Evolutionary conservation across 2,329 filamentous ascomycete genomes (phyloP).

Genomic region (Dryadomyces quercus-mongolicae): DNA sequence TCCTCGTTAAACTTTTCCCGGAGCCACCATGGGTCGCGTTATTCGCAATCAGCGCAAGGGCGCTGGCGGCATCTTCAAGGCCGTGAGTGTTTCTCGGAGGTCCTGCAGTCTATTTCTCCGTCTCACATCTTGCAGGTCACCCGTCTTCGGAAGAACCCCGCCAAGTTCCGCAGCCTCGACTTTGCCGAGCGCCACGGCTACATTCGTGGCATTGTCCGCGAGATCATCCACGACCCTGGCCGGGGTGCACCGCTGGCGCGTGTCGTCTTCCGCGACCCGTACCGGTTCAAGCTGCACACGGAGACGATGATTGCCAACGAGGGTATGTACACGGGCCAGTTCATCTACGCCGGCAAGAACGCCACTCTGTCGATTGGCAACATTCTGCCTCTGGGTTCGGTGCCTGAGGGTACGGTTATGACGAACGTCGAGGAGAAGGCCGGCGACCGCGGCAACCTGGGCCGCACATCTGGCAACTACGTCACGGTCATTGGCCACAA

Average conservation of each 20-base stretch:
- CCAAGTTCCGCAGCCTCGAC: slow-evolving; percentile 91
- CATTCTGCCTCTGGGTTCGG: slow-evolving; percentile 83
- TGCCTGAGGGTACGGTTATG: slow-evolving; percentile 98
- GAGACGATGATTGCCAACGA: slow-evolving; percentile 99
- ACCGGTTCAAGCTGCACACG: slow-evolving; percentile 93
- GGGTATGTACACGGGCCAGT: slow-evolving; percentile 99
- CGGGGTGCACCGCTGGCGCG: slow-evolving; percentile 96
- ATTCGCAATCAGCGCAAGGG: slow-evolving; percentile 57
- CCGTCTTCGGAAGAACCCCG: slow-evolving; percentile 87
- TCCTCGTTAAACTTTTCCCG: slow-evolving; percentile 5
- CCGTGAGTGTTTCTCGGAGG: slow-evolving; percentile 10
- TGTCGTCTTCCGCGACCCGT: slow-evolving; percentile 94
- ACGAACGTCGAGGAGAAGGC: slow-evolving; percentile 99
- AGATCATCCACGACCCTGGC: slow-evolving; percentile 98
- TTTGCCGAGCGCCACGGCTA: slow-evolving; percentile 96
- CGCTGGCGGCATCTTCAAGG: slow-evolving; percentile 44
- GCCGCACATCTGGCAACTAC: slow-evolving; percentile 98
- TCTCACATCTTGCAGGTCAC: slow-evolving; percentile 45
- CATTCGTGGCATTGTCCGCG: slow-evolving; percentile 92
- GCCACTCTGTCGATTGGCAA: slow-evolving; percentile 94
- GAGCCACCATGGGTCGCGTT: slow-evolving; percentile 15
- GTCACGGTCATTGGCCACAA: slow-evolving; percentile 97
- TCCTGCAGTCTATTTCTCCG: neutral
- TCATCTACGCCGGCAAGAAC: slow-evolving; percentile 99
- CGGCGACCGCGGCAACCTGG: slow-evolving; percentile 91